Evolutionary conservation across 768 basidiomycete species (phyloP).

Genomic region (Leccinum subtestaceum): DNA sequence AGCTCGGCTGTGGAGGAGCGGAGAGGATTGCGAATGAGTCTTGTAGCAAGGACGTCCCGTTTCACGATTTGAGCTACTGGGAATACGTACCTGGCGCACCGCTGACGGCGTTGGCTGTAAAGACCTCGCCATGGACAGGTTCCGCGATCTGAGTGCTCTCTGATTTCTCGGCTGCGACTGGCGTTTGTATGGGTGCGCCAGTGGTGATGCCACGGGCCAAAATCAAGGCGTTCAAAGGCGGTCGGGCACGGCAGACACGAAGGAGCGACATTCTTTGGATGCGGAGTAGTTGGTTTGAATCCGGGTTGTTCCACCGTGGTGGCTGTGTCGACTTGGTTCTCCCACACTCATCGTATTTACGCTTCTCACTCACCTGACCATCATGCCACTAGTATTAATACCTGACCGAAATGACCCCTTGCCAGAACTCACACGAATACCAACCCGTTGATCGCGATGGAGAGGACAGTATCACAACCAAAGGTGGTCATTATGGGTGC

Average conservation of each 20-base stretch:
- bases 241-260: slow-evolving; percentile 40
- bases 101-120: slow-evolving; percentile 79
- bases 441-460: background rate
- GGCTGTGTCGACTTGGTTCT: slow-evolving; percentile 20
- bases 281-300: background rate
- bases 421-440: background rate
- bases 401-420: background rate
- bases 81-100: slow-evolving; percentile 73
- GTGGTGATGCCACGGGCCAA: slow-evolving; percentile 22
- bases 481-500: slow-evolving; percentile 25
- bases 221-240: slow-evolving; percentile 13
- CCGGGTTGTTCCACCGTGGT: slow-evolving; percentile 12
- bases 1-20: slow-evolving; percentile 60
- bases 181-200: slow-evolving; percentile 20
- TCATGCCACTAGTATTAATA: slow-evolving; percentile 2
- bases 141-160: slow-evolving; percentile 39
- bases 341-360: background rate
- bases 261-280: slow-evolving; percentile 51
- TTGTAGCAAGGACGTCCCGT: background rate
- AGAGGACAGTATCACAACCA: background rate
- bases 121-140: slow-evolving; percentile 53
- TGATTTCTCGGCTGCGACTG: slow-evolving; percentile 18
- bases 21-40: background rate
- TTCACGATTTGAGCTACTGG: no score
- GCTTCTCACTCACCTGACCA: background rate